Percentiles rank a stretch among this genome's conserved stretches.
Conservation (phyloP, 164 flowering plant species). For the Dillenia suffruticosa region DNA sequence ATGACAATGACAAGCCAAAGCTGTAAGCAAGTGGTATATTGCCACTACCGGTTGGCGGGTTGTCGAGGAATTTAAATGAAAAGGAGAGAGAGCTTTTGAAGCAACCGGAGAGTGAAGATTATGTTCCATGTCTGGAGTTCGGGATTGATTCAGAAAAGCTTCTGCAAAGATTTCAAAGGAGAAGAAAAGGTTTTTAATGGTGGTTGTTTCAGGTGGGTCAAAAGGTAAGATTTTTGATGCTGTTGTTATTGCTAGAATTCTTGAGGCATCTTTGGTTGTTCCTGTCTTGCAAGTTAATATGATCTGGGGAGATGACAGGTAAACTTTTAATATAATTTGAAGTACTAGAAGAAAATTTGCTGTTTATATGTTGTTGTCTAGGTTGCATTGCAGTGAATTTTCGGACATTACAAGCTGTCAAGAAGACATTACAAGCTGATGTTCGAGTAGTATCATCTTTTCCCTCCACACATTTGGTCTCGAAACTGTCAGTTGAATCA, state of each 20-base stretch:
- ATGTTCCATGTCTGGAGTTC: slow-evolving; percentile 50
- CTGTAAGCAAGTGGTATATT: slow-evolving; percentile 21
- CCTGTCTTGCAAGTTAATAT: slow-evolving; percentile 50
- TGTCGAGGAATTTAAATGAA: slow-evolving; percentile 19
- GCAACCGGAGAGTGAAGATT: slow-evolving; percentile 51
- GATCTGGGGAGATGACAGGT: slow-evolving; percentile 58
- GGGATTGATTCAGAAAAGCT: slow-evolving; percentile 31
- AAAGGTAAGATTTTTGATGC: slow-evolving; percentile 70
- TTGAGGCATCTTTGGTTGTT: slow-evolving; percentile 50
- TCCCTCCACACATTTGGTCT: slow-evolving; percentile 45
- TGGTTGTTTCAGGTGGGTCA: slow-evolving; percentile 60
- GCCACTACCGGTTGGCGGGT: slow-evolving; percentile 35
- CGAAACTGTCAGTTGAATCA: slow-evolving; percentile 26
- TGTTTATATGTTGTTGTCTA: background rate
- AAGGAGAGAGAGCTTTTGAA: slow-evolving; percentile 57
- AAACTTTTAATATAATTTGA: background rate
- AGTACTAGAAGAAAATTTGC: background rate
- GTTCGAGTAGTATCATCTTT: slow-evolving; percentile 59
- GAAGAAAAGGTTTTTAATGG: slow-evolving; percentile 51
- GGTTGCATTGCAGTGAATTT: slow-evolving; percentile 47
- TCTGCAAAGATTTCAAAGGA: slow-evolving; percentile 36
- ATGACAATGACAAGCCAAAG: slow-evolving; percentile 14
- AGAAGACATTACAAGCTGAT: slow-evolving; percentile 41
- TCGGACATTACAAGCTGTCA: slow-evolving; percentile 75
- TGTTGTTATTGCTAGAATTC: slow-evolving; percentile 59